Base-by-base conservation (phyloP, 805 yeast species). In the Sungouiozyma ichnusensis region DNA sequence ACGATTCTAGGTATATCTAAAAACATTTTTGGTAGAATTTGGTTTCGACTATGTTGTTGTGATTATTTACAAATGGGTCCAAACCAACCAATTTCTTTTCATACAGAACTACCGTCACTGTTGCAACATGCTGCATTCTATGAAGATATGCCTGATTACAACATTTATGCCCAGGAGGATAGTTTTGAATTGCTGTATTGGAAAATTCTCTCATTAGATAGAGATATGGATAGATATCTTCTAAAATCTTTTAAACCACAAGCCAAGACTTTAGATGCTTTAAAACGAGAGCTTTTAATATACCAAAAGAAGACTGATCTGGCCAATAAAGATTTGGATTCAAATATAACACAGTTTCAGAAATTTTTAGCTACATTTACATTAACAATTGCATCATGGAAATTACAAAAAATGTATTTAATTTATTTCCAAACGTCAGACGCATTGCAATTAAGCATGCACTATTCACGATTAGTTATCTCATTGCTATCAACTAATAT, bases 151-250 rank as follows among this genome's bases (percentile, higher is more conserved):
- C 53, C 54, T 8, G 46, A 42, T 27, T 43, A 48, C 3, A 60
- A 60, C 43, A 48, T 54, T 3, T 55, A 54, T 34, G 51, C 53
- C 36, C 48, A 48, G 8, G 63, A 59, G 24, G 58, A 54, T 15
- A 50, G 45, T 34, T 56, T 55, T 36, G 65, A 60, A 39, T 44
- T 53, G 1, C 39, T 57, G 1, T 47, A 44, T 31, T 60, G 65
- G 65, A 60, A 59, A 34, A 41, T 60, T 1, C 36, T 52, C 1
- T 59, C 63, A 2, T 37, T 60, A 7, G 63, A 60, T n/a, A 54
- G 64, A 38, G 64, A 60, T 41, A 19, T 59, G n/a, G 55, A 57
- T 20, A 50, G 46, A 16, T 54, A 51, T 35, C 32, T 47, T 16
- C 34, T 17, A 3, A 48, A 47, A 16, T 37, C 42, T 2, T 39